phyloP scores from a whole-genome alignment of 2,329 filamentous ascomycete species.

The Sclerotinia sclerotiorum region DNA sequence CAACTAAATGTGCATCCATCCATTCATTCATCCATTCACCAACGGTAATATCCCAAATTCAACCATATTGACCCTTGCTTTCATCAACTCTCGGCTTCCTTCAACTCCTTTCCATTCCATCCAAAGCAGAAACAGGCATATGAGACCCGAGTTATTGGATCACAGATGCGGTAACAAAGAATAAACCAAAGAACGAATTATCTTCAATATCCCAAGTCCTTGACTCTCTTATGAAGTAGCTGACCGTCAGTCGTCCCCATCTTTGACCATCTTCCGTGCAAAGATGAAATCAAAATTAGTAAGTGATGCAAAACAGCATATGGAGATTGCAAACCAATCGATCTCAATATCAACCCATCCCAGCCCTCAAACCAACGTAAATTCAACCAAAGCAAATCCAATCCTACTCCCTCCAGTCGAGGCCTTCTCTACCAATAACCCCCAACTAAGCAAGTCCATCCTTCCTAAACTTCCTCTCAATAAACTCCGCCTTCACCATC shows the following conservation, averaged over 20 bases:
- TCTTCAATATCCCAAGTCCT: not conserved
- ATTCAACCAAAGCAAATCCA: not conserved
- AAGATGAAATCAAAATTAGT: not conserved
- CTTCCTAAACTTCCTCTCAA: slow-evolving; percentile 38
- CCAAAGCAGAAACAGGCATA: not conserved
- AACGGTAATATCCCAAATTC: not conserved
- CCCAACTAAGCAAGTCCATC: slow-evolving; percentile 25
- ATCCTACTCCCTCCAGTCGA: not conserved
- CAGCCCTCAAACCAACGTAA: too few species aligned
- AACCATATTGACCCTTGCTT: not conserved
- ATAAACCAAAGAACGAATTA: not conserved
- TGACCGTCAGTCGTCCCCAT: not conserved
- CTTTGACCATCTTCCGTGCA: not conserved
- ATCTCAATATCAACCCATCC: not conserved
- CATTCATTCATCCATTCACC: not conserved
- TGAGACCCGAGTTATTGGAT: not conserved
- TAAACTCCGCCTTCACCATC: slow-evolving; percentile 37
- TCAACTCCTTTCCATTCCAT: too few species aligned
- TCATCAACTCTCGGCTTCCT: not conserved
- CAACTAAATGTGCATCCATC: not conserved
- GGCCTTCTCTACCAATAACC: not conserved
- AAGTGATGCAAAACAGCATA: not conserved
- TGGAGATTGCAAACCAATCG: not conserved
- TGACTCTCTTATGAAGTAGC: not conserved
- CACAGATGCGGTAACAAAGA: not conserved